Base-by-base conservation (phyloP, 768 basidiomycete genomes). In the Amanita exitialis region DNA sequence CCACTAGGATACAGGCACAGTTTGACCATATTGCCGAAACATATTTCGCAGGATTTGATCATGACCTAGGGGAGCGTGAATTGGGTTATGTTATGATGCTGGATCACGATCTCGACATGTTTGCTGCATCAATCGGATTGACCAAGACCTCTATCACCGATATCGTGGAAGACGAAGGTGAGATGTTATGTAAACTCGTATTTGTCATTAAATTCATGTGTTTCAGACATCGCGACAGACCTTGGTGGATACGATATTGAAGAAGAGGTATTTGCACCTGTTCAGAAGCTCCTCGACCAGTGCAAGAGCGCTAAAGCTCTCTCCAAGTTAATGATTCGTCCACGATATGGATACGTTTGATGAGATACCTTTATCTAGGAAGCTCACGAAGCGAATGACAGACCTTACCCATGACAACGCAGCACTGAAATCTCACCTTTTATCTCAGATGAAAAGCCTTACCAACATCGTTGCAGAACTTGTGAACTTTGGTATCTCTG, bases 71-170 rank as follows among this genome's bases (percentile, higher is more conserved):
- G 9, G 95, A 98, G 67, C 79, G 87, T 20, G 91, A 96, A 64
- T 72, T 95, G 27, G 90, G 88, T 1, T 84, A 88, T 60, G 79
- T 86, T 1, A 67, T 82, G 21, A 78, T 85, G 9, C 83, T 95
- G 56, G 95, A 99, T 61, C 78, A 82, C 56, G 96, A 99, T 64
- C 73, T 98, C 6, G 95, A 99, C 62, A 87, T 89, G 65, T 93
- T 97, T 64, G 80, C 90, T 16, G 93, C 92, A 7, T 90, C 93
- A 1, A 80, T 97, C 42, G 90, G 90, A 1, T 77, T 95, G 53
- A 82, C 88, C 36, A 90, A 92, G 72, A 94, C 93, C 4, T 83
- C 86, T 3, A 78, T 97, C 12, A 69, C 78, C n/a, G 69, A 72
- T 0, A 72, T 90, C 25, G 60, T 88, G 28, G 75, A 80, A 53